Evolutionary conservation across 2,329 filamentous ascomycete genomes (phyloP).

Genomic region (Cytospora piceae): DNA sequence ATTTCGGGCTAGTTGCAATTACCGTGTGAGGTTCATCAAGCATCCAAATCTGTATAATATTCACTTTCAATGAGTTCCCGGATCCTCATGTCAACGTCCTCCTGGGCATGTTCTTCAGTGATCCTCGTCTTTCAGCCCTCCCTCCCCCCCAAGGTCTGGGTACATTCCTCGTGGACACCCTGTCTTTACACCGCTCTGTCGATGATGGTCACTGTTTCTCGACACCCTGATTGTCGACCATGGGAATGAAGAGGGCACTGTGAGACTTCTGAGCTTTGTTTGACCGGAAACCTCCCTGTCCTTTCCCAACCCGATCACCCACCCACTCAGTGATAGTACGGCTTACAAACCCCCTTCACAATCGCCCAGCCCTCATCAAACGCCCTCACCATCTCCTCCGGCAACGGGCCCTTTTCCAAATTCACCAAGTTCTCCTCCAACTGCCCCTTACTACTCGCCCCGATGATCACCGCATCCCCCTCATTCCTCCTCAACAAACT

Average conservation of each 20-base stretch:
- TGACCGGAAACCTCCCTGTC: neutral
- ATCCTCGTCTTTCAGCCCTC: too few relatives aligned
- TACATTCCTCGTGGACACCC: too few relatives aligned
- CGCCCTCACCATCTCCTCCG: slow-evolving; percentile 68
- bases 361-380: slow-evolving; percentile 77
- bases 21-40: neutral
- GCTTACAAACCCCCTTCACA: slow-evolving; percentile 50
- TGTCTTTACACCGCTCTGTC: too few relatives aligned
- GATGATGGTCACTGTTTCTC: too few relatives aligned
- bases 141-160: too few relatives aligned
- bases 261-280: too few relatives aligned
- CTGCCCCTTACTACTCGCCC: slow-evolving; percentile 50
- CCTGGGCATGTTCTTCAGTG: neutral
- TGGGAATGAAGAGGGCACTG: too few relatives aligned
- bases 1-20: slow-evolving; percentile 39
- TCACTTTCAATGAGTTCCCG: neutral
- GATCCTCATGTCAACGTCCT: neutral
- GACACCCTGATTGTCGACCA: too few relatives aligned
- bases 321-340: slow-evolving; percentile 29
- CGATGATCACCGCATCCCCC: slow-evolving; percentile 53
- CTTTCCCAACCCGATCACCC: neutral
- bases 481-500: slow-evolving; percentile 49
- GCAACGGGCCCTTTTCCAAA: slow-evolving; percentile 63
- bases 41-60: neutral
- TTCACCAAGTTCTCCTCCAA: slow-evolving; percentile 51